These are phyloP conservation scores for Cetraspora pellucida DNA, from an alignment of 192 early-diverging fungal species.

Conservation along the genomic window DNA sequence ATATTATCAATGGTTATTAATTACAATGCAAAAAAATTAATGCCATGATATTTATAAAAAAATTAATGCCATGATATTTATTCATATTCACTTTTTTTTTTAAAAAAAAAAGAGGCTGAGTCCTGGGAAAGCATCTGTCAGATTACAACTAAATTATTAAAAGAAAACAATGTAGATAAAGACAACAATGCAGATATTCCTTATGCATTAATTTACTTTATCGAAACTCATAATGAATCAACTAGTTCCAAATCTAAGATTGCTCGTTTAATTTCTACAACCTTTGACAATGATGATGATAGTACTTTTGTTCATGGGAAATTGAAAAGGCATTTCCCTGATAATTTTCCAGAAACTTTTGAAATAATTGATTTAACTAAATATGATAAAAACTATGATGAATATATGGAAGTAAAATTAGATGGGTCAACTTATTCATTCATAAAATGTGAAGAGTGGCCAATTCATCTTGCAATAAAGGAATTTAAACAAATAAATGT, in stretches of 20 bases:
- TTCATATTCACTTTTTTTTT: too few species aligned
- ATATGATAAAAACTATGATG: not conserved
- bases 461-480: not conserved
- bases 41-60: too few species aligned
- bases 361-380: not conserved
- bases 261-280: not conserved
- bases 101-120: too few species aligned
- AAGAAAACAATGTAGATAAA: too few species aligned
- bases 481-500: not conserved
- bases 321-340: constrained; percentile 2
- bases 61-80: too few species aligned
- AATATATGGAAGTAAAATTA: not conserved
- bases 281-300: constrained; percentile 11
- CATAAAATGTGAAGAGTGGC: not conserved
- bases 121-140: too few species aligned
- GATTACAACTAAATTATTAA: not conserved
- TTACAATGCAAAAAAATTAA: too few species aligned
- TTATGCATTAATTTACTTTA: constrained; percentile 7
- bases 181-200: constrained; percentile 4
- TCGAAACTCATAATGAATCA: not conserved
- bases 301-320: too few species aligned
- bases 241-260: not conserved
- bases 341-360: not conserved
- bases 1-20: too few species aligned
- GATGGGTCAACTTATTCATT: not conserved